Evolutionary conservation across 352 stramenopile genomes (phyloP), one percentile per base, ranked within the genome.

Genomic region (Globisporangium paroecandrum): DNA sequence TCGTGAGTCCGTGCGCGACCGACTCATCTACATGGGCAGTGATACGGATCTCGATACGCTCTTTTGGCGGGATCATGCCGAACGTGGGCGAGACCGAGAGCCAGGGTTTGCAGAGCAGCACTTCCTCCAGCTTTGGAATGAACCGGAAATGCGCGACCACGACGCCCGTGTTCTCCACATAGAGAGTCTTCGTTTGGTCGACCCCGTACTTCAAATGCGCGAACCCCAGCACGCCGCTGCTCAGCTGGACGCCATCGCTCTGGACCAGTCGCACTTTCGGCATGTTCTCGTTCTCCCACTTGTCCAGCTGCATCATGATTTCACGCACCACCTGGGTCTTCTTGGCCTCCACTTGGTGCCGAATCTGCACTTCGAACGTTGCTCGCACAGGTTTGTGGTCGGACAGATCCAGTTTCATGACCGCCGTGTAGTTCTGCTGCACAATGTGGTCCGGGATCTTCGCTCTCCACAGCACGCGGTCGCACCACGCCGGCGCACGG

Each of bases 351-450:
- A 98, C 90, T 63, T 99, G 89, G 73, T 98, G 88, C 68, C 98
- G 98, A 46, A 95, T 69, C 56, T 97, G 90, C 0, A 98, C 72
- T 20, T 96, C 78, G 58, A 99, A 97, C 20, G 88, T 88, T 1
- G 90, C 96, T 64, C 95, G 91, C 0, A 99, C 97, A 15, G 98
- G 97, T 75, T 99, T 99, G 81, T 99, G 98, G 77, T 99, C 98
- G 0, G 97, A 99, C 64, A 98, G 69, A 69, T 97, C 90, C 15
- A 99, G 76, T n/a, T 91, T 87, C 64, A 87, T 90, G 24, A 93
- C 77, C 4, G 95, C 85, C 38, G 79, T 69, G 72, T 99, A 99
- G 24, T 90, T 82, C 12, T 93, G 56, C 49, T 96, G 73, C 0
- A 65, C 66, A 8, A 95, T 83, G 15, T 93, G 76, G 0, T 73